These are phyloP conservation scores for Penicillium concentricum DNA, from an alignment of 2,329 filamentous ascomycete genomes.

Conservation along the genomic window DNA sequence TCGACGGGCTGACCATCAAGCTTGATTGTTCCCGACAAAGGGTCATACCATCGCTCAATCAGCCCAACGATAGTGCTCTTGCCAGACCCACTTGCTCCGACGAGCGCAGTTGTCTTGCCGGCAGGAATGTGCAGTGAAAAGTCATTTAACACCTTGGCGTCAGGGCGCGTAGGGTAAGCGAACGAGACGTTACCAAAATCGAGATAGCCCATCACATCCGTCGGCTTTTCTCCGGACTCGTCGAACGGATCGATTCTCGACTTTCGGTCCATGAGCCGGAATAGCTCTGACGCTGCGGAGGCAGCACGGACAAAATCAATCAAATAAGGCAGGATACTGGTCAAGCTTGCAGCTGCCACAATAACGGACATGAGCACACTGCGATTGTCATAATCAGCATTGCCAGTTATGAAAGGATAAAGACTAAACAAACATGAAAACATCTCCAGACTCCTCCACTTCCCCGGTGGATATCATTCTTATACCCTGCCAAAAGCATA, in stretches of 20 bases:
- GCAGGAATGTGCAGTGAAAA: conserved; percentile 38
- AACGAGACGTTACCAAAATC: conserved; percentile 44
- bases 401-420: not conserved
- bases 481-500: conserved; percentile 38
- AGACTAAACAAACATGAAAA: conserved; percentile 24
- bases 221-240: conserved; percentile 14
- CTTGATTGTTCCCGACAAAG: conserved; percentile 31
- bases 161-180: conserved; percentile 40
- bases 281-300: conserved; percentile 43
- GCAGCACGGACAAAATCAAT: conserved; percentile 42
- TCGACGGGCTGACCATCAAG: conserved; percentile 41
- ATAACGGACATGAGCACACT: conserved; percentile 28
- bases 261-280: conserved; percentile 38
- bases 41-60: conserved; percentile 71
- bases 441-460: conserved; percentile 23
- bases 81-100: conserved; percentile 69
- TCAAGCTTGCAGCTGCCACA: conserved; percentile 37
- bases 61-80: conserved; percentile 74
- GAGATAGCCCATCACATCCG: conserved; percentile 27
- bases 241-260: conserved; percentile 37
- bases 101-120: conserved; percentile 59
- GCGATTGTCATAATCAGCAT: not conserved
- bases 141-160: conserved; percentile 37
- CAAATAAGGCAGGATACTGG: conserved; percentile 37
- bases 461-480: conserved; percentile 30